Evolutionary conservation across 192 early-diverging fungal species (phyloP), one percentile per base, ranked within the genome.

Genomic region (Umbelopsis vinacea): DNA sequence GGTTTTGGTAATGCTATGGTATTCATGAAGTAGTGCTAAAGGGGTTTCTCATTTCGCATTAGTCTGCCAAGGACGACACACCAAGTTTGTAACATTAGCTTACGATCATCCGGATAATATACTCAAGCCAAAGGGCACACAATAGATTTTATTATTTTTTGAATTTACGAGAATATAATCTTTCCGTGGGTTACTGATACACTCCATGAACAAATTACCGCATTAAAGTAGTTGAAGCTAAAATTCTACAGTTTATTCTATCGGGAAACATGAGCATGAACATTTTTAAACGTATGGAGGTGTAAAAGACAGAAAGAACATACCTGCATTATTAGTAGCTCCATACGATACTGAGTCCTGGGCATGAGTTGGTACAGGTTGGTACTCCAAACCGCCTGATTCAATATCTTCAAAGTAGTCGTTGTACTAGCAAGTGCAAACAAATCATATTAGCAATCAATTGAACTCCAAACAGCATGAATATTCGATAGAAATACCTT

Each of bases 21-120:
- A 17, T 1, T 2, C 10, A 47, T 10, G 10, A 50, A 50, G 6
- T 15, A 19, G 8, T n/a, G n/a, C n/a, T n/a, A n/a, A n/a, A n/a
- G n/a, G n/a, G n/a, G n/a, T n/a, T n/a, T n/a, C n/a, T n/a, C 26
- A 33, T 54, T 4, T 52, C 12, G 17, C 40, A 43, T 43, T 43
- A 79, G 82, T 88, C 24, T 85, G 82, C 3, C 71, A 81, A 22
- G 87, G 87, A 37, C 70, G 87, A 14, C 87, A 88, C 52, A 88
- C 81, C 46, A 88, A 88, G 73, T 88, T 78, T 76, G 80, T 88
- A 35, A 79, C 79, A 21, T 23, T 75, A 38, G 78, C 78, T 21
- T 73, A 79, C 46, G 29, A 40, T 22, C 74, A 79, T 68, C 72
- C 71, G 10, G 71, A 74, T 48, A 78, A 78, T 14, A 17, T 63